Base-by-base conservation (phyloP, 2,329 filamentous ascomycete species). In the Capronia americana region DNA sequence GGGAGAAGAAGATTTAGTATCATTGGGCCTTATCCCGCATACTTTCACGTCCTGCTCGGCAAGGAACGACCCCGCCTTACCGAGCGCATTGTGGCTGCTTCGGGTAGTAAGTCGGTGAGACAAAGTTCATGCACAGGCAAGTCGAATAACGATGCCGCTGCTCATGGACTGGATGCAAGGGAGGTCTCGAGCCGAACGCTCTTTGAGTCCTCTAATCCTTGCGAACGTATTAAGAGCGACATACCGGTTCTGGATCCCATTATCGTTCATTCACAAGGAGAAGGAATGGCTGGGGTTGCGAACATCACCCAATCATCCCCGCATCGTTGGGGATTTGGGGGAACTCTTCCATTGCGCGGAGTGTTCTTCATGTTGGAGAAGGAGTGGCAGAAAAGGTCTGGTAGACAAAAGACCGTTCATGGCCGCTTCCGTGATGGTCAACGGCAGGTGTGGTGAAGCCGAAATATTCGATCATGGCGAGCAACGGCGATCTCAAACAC, bases 401-500 rank as follows among this genome's bases (percentile, higher is more conserved):
- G n/a, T 3, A 44, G 17, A n/a, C 38, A 44, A n/a, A 44, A 20
- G 17, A 44, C 38, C 17, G 11, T 4, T 44, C 38, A 17, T 44
- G 6, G 38, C 38, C 7, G 38, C 38, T 44, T 44, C 38, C 14
- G 17, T 51, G 48, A 5, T 26, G 48, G 20, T 51, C 10, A 44
- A 17, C 17, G 17, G 14, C 14, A 14, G 48, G 24, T 51, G 20
- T 23, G 14, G 23, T 51, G 48, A 51, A 51, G 20, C 20, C 23
- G 23, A 26, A 51, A 51, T 51, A 51, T 23, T 28, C 14, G 48
- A 51, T 23, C 48, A 57, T 57, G 55, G 55, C 55, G n/a, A 57
- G 28, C 32, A 57, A 57, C 34, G 32, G 55, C 20, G 55, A 57
- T 26, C 20, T 34, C 12, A 57, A 57, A 17, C 55, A 57, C 20